Base-by-base conservation (phyloP, 2,329 filamentous ascomycete genomes). In the Phaeosphaeriaceae sp. region DNA sequence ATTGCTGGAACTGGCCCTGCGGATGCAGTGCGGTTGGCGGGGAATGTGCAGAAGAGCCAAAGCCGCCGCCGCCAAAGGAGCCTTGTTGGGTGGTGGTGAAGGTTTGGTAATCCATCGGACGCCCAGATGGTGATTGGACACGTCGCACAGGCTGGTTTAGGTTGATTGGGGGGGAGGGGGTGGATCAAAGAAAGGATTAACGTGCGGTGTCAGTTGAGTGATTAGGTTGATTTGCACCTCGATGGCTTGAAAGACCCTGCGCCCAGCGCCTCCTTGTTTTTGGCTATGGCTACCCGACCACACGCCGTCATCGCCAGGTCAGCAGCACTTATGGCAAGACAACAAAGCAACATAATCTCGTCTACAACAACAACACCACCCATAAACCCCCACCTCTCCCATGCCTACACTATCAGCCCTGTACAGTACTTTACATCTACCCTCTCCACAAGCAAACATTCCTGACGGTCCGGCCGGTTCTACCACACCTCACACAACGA, bases 101-200 rank as follows among this genome's bases (percentile, higher is more conserved):
- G 18, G 61, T 58, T 62, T 66, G 66, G 63, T 67, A 69, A 68
- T 73, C 70, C 70, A 73, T 73, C 56, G 63, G 50, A 58, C 49
- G 50, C 52, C 20, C 6, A 12, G 20, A 44, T 52, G 62, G 55
- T 70, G 69, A 73, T 71, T 69, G 70, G 68, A 64, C 53, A 62
- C 61, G 68, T 73, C 58, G 70, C 65, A 72, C 69, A 70, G 60
- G 63, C 60, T 53, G 62, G 59, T 61, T 70, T 70, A 69, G 66
- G 72, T 71, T 71, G 70, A 64, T 67, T 61, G 64, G 66, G 64
- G 64, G 62, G 60, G 64, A 63, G 60, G 64, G 66, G 64, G 64
- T 62, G 60, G 64, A 63, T 64, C 58, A 58, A 54, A 60, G 58
- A 56, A 56, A 62, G 56, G 61, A 62, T 59, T 66, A 66, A 63